Conservation (phyloP, 345 rosid species). For the Melaleuca alternifolia region DNA sequence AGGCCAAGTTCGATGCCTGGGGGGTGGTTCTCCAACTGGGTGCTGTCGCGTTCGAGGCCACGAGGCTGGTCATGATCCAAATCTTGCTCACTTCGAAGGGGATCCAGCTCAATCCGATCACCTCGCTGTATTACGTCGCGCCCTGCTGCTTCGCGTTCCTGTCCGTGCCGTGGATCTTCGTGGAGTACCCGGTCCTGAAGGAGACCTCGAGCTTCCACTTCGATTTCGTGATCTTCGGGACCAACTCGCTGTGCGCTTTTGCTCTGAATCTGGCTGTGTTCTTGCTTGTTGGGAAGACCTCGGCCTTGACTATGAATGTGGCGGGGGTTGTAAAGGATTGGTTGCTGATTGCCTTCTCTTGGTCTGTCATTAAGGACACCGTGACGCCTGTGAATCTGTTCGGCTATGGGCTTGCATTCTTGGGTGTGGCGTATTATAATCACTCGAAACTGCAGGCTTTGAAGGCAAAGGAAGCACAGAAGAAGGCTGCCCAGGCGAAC, state of each 20-base stretch:
- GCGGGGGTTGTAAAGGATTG: conserved; percentile 98
- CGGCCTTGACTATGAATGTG: conserved; percentile 96
- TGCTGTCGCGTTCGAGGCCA: conserved; percentile 89
- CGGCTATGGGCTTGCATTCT: conserved; percentile 81
- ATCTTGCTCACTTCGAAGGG: conserved; percentile 87
- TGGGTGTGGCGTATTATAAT: conserved; percentile 91
- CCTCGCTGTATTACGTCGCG: conserved; percentile 75
- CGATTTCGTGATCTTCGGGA: conserved; percentile 78
- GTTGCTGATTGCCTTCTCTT: conserved; percentile 89
- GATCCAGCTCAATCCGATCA: conserved; percentile 71
- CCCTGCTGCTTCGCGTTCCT: conserved; percentile 84
- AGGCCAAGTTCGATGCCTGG: conserved; percentile 86
- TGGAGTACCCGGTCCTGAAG: conserved; percentile 57
- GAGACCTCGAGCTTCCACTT: conserved; percentile 83
- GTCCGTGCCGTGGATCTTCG: conserved; percentile 83
- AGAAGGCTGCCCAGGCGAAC: conserved; percentile 59
- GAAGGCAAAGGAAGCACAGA: conserved; percentile 85
- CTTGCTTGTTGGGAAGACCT: conserved; percentile 90
- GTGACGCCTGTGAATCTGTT: conserved; percentile 80
- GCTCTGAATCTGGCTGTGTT: conserved; percentile 93
- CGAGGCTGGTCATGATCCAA: conserved; percentile 83
- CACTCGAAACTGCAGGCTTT: conserved; percentile 85
- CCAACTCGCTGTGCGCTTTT: conserved; percentile 83
- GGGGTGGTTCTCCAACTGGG: conserved; percentile 85
- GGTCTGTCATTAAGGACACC: conserved; percentile 96